These are phyloP conservation scores for Solanum clarkiae DNA, from an alignment of 257 asterid species.

Conservation along the genomic window DNA sequence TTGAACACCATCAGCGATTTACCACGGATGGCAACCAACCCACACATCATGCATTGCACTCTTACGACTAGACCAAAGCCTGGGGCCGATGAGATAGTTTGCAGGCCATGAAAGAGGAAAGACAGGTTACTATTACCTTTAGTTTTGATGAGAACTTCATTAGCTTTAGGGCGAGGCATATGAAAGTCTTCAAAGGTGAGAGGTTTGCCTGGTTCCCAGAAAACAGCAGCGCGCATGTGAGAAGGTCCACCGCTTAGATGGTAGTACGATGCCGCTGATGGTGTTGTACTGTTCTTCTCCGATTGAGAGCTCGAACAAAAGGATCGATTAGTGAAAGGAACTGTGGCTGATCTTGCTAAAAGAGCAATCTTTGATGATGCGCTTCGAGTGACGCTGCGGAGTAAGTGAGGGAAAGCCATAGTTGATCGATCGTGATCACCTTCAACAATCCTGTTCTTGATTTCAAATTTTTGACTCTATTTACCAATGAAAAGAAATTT, in stretches of 20 bases:
- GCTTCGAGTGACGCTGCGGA: neutral
- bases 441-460: neutral
- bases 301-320: neutral
- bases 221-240: constrained; percentile 80
- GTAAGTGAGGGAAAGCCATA: neutral
- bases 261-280: constrained; percentile 34
- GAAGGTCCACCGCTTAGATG: constrained; percentile 61
- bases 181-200: constrained; percentile 72
- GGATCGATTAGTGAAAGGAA: neutral
- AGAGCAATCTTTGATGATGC: neutral
- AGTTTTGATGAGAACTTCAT: constrained; percentile 82
- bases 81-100: neutral
- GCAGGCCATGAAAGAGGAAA: neutral
- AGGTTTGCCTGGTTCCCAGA: constrained; percentile 79
- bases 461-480: neutral
- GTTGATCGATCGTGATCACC: neutral
- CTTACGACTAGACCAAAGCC: neutral
- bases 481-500: neutral
- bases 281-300: neutral
- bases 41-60: neutral
- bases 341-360: neutral
- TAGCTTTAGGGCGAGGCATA: constrained; percentile 91
- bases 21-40: neutral
- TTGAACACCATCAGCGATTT: too few species aligned
- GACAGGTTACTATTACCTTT: constrained; percentile 39